Evolutionary conservation across 2,329 filamentous ascomycete species (phyloP), one percentile per base, ranked within the genome.

Genomic region (Colletotrichum sp.): DNA sequence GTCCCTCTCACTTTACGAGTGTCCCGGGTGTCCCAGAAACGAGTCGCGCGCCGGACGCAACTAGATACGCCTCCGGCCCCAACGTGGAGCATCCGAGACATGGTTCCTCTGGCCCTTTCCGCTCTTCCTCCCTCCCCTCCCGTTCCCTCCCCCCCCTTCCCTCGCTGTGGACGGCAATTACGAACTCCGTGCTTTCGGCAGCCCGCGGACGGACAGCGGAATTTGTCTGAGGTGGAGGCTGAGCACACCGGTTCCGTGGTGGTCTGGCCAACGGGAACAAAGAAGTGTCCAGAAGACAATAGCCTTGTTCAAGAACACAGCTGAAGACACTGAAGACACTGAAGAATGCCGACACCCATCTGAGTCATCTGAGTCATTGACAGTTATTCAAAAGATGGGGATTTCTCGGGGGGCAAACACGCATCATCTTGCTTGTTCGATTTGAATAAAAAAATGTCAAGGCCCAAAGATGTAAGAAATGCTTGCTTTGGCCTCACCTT

Each of bases 41-140:
- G 68, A 69, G 55, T 57, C 34, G 44, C 44, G 57, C 63, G 63
- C 73, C 70, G 64, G 44, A 65, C 65, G 74, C 70, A 75, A 68
- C 55, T 30, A 73, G 70, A 68, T 66, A 60, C 39, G 55, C 63
- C 73, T 68, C 70, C 70, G 73, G 44, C 57, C 18, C 63, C 68
- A 69, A 63, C 44, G 72, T 76, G 71, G 74, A 62, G 64, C 44
- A 69, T 76, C 74, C 74, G 74, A 76, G 74, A 76, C 74, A 76
- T 26, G 16, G 16, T 39, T 36, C 63, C 55, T 52, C 44, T 30
- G 13, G 13, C 62, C 24, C 52, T 32, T 64, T 21, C 63, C 30
- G 26, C 52, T 24, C 28, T 66, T 12, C 60, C 34, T 24, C 34
- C 13, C 55, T 18, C 16, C 36, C 24, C 36, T 30, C 36, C 62